Evolutionary conservation across 192 early-diverging fungal species (phyloP).

Genomic region (Umbelopsis vinacea): DNA sequence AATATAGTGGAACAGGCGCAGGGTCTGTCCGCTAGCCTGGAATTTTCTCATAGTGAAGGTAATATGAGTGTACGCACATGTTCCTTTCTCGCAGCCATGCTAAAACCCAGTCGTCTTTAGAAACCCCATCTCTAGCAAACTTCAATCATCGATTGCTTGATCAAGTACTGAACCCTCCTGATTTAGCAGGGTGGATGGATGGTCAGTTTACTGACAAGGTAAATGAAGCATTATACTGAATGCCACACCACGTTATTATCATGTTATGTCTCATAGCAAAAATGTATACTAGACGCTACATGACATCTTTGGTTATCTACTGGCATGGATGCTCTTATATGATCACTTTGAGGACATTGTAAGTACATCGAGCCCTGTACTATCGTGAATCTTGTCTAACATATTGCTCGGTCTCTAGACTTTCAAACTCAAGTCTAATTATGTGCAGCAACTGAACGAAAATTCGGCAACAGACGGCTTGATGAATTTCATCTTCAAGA

Average conservation of each 20-base stretch:
- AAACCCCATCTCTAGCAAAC: neutral
- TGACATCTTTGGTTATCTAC: slow-evolving; percentile 64
- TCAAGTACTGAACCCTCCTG: neutral
- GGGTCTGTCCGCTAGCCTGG: slow-evolving; percentile 41
- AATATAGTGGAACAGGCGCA: slow-evolving; percentile 27
- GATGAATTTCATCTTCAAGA: slow-evolving; percentile 63
- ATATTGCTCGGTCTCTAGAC: slow-evolving; percentile 47
- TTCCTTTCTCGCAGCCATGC: no score
- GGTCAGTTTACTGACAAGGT: neutral
- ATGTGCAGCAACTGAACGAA: slow-evolving; percentile 62
- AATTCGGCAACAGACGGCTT: slow-evolving; percentile 53
- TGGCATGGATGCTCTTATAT: slow-evolving; percentile 75
- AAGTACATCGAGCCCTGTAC: slow-evolving; percentile 27
- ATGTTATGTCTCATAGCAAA: neutral
- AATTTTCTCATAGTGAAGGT: slow-evolving; percentile 38
- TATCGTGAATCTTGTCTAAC: no score
- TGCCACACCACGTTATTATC: neutral
- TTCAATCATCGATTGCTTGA: neutral
- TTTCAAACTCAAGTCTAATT: slow-evolving; percentile 60
- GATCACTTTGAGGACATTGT: slow-evolving; percentile 81
- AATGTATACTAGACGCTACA: slow-evolving; percentile 37
- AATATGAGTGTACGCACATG: neutral
- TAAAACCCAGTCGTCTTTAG: neutral
- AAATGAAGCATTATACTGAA: neutral
- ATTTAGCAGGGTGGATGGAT: neutral